Conservation (phyloP, 2,329 filamentous ascomycete species). For the Apiospora aurea region DNA sequence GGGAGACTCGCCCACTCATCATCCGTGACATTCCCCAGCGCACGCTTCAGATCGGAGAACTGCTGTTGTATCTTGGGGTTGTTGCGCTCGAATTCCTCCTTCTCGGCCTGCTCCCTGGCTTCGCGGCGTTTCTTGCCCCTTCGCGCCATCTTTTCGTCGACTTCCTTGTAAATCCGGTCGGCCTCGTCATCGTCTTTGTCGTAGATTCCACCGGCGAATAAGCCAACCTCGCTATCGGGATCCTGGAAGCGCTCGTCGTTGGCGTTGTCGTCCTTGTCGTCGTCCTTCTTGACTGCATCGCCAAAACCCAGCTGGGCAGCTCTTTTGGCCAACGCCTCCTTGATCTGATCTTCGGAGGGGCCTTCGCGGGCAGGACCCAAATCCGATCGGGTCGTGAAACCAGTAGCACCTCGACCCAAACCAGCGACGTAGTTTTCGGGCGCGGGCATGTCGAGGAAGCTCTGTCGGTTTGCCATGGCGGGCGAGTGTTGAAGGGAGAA, state of each 20-base stretch:
- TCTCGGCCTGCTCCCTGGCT: constrained; percentile 89
- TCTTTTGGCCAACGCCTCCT: constrained; percentile 93
- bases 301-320: constrained; percentile 81
- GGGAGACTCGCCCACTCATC: constrained; percentile 97
- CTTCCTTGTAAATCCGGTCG: constrained; percentile 91
- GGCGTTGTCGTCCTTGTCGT: constrained; percentile 72
- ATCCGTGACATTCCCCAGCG: constrained; percentile 85
- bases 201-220: constrained; percentile 95
- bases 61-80: constrained; percentile 99
- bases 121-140: constrained; percentile 88
- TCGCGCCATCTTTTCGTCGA: constrained; percentile 97
- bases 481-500: constrained; percentile 26
- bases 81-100: constrained; percentile 93
- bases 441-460: constrained; percentile 87
- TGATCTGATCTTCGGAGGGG: constrained; percentile 97
- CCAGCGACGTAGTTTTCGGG: constrained; percentile 93
- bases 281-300: constrained; percentile 69
- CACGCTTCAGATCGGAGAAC: constrained; percentile 94
- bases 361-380: constrained; percentile 93
- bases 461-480: constrained; percentile 69
- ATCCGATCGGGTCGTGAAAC: constrained; percentile 97
- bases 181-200: constrained; percentile 98
- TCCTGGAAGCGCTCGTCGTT: constrained; percentile 89
- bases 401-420: constrained; percentile 95
- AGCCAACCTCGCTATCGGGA: constrained; percentile 93